These are phyloP conservation scores for Dispira simplex DNA, from an alignment of 192 early-diverging fungal species.

Conservation along the genomic window DNA sequence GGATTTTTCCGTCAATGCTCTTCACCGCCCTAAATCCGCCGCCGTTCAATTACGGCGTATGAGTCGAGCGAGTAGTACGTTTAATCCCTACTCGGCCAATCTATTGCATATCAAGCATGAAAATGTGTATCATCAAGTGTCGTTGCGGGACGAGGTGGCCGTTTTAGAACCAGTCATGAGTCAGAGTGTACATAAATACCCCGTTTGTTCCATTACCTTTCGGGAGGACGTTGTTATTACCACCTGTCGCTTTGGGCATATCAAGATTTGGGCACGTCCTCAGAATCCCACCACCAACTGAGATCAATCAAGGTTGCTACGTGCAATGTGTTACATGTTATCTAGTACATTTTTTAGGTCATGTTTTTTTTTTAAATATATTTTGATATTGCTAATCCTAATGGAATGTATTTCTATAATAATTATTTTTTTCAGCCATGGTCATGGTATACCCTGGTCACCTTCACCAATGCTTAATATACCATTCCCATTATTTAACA, in stretches of 20 bases:
- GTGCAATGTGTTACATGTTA: too few species aligned
- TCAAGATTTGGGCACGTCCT: constrained; percentile 64
- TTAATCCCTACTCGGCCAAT: constrained; percentile 1
- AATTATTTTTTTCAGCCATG: too few species aligned
- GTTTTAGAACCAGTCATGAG: constrained; percentile 37
- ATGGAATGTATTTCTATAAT: too few species aligned
- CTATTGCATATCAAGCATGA: constrained; percentile 10
- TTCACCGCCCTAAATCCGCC: constrained; percentile 53
- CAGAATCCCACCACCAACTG: background rate
- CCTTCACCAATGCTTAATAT: too few species aligned
- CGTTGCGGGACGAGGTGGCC: constrained; percentile 31
- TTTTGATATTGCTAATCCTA: too few species aligned
- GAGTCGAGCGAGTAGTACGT: constrained; percentile 15
- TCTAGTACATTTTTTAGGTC: too few species aligned
- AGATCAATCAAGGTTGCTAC: background rate
- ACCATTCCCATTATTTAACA: too few species aligned
- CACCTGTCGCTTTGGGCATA: constrained; percentile 48
- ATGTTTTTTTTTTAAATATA: too few species aligned
- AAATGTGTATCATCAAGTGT: constrained; percentile 15
- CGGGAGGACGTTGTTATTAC: constrained; percentile 57
- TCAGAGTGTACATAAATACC: constrained; percentile 41
- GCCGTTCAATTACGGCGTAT: constrained; percentile 10
- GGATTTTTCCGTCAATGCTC: constrained; percentile 73
- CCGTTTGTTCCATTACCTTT: constrained; percentile 44
- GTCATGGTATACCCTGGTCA: too few species aligned